Conservation (phyloP, 257 asterid genomes). For the Voacanga thouarsii region DNA sequence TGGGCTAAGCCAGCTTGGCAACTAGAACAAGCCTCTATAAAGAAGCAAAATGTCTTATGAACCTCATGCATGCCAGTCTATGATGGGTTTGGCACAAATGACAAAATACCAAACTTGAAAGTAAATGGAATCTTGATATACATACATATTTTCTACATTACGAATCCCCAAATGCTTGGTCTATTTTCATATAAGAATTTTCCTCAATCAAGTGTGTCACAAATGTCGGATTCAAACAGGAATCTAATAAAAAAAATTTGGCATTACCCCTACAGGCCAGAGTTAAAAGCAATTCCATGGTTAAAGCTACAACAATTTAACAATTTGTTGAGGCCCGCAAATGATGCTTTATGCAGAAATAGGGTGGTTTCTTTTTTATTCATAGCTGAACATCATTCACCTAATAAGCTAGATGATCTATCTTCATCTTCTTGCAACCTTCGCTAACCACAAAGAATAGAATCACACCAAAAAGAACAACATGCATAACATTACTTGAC, state of each 20-base stretch:
- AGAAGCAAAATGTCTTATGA: background rate
- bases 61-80: background rate
- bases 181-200: background rate
- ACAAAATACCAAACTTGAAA: background rate
- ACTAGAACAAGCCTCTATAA: background rate
- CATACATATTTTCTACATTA: background rate
- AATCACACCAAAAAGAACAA: slow-evolving; percentile 72
- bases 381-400: background rate
- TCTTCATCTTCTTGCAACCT: slow-evolving; percentile 59
- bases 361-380: background rate
- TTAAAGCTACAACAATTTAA: background rate
- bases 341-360: background rate
- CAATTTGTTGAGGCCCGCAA: background rate
- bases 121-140: background rate
- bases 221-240: background rate
- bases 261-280: no score
- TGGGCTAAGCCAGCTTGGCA: background rate
- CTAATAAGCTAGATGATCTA: background rate
- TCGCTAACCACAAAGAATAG: slow-evolving; percentile 62
- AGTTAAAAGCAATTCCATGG: background rate
- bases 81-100: background rate
- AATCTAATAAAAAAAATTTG: background rate
- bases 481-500: slow-evolving; percentile 83
- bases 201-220: background rate
- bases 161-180: background rate